phyloP scores from a whole-genome alignment of 2,329 filamentous ascomycete genomes.

The Botrytis galanthina region DNA sequence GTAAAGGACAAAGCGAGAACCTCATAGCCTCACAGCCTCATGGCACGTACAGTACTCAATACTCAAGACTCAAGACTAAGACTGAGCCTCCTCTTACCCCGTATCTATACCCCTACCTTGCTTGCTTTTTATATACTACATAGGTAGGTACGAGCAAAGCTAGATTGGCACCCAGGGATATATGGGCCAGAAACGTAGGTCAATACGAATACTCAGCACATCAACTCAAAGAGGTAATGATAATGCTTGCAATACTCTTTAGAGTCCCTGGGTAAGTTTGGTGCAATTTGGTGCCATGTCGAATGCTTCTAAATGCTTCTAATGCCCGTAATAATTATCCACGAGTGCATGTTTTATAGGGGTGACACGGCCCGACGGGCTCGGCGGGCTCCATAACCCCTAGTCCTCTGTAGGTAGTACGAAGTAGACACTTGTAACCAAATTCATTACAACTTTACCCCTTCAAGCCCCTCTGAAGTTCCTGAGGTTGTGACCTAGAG shows the following conservation, averaged over 20 bases:
- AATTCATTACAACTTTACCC: not conserved
- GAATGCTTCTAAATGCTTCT: conserved; percentile 11
- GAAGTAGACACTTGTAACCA: not conserved
- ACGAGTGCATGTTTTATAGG: not conserved
- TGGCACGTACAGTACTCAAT: not conserved
- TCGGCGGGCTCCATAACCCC: not conserved
- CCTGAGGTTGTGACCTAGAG: too few relatives aligned
- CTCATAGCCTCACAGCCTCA: not conserved
- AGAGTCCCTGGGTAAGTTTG: not conserved
- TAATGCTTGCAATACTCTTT: not conserved
- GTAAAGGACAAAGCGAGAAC: conserved; percentile 7
- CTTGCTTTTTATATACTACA: not conserved
- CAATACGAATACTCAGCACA: not conserved
- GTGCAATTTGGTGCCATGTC: not conserved
- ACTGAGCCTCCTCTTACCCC: conserved; percentile 4
- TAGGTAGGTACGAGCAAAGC: not conserved
- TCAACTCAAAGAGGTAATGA: not conserved
- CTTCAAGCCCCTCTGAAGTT: not conserved
- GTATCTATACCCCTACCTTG: not conserved
- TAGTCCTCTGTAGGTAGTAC: too few relatives aligned
- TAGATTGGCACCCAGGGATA: not conserved
- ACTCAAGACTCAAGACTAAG: too few relatives aligned
- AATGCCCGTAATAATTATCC: conserved; percentile 8
- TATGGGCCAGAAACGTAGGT: not conserved
- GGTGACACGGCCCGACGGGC: conserved; percentile 1